Conservation (phyloP, 306 rosid species). For the Senna tora region DNA sequence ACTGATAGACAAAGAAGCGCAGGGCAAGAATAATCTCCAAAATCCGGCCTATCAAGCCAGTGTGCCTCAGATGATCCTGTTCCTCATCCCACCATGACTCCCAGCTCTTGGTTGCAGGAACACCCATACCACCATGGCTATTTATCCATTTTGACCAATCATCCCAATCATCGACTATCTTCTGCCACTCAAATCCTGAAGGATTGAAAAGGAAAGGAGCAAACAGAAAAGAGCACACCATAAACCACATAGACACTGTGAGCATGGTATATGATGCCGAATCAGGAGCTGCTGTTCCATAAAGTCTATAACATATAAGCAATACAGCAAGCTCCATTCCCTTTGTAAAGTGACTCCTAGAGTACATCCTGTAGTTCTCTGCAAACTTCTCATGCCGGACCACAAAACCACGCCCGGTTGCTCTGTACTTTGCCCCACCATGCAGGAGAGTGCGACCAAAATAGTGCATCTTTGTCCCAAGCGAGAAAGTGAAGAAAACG, state of each 20-base stretch:
- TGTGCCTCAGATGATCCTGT: slow-evolving; percentile 87
- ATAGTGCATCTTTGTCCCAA: slow-evolving; percentile 88
- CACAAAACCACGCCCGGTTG: slow-evolving; percentile 99
- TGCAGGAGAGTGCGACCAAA: slow-evolving; percentile 93
- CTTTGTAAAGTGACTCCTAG: slow-evolving; percentile 93
- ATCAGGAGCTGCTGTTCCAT: slow-evolving; percentile 64
- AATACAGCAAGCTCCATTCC: slow-evolving; percentile 79
- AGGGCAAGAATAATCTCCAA: slow-evolving; percentile 71
- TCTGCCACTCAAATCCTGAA: slow-evolving; percentile 99
- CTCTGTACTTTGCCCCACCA: slow-evolving; percentile 96
- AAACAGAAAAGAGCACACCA: slow-evolving; percentile 81
- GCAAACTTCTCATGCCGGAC: slow-evolving; percentile 94
- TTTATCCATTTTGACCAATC: slow-evolving; percentile 96
- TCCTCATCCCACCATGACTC: slow-evolving; percentile 99
- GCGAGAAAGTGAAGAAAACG: slow-evolving; percentile 94
- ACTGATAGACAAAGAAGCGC: slow-evolving; percentile 89
- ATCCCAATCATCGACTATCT: slow-evolving; percentile 98
- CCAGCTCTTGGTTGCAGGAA: slow-evolving; percentile 93
- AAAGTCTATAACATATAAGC: slow-evolving; percentile 69
- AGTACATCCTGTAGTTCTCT: slow-evolving; percentile 93
- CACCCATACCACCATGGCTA: slow-evolving; percentile 91
- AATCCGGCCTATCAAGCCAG: slow-evolving; percentile 69
- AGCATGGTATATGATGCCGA: slow-evolving; percentile 50
- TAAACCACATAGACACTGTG: slow-evolving; percentile 88
- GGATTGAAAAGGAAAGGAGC: slow-evolving; percentile 96